A percentile compares a stretch with the other conserved stretches of the same genome.
Evolutionary conservation across 108 stramenopile genomes (phyloP).

Genomic region (Skeletonema grethae): DNA sequence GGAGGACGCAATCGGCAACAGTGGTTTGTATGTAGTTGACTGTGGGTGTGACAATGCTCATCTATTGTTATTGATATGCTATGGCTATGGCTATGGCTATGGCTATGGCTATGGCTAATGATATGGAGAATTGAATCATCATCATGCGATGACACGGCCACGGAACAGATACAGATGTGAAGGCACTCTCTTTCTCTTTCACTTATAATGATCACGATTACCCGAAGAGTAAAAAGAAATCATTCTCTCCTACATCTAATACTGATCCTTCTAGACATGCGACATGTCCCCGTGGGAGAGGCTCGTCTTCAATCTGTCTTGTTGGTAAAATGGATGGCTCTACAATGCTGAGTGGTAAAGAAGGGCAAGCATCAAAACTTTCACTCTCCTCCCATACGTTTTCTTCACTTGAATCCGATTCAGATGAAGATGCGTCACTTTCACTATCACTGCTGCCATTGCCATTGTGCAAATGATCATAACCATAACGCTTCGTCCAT

Average conservation of each 20-base stretch:
- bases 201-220: neutral
- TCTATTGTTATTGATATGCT: too few relatives aligned
- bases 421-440: neutral
- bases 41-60: too few relatives aligned
- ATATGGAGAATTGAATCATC: too few relatives aligned
- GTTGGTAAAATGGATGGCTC: slow-evolving; percentile 10
- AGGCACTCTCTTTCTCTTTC: neutral
- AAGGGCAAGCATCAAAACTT: slow-evolving; percentile 7
- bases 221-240: slow-evolving; percentile 1
- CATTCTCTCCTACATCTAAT: neutral
- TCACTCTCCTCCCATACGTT: neutral
- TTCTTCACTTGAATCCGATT: neutral
- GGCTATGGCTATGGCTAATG: too few relatives aligned
- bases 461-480: neutral
- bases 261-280: neutral
- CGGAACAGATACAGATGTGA: neutral
- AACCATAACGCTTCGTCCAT: neutral
- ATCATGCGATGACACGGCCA: too few relatives aligned
- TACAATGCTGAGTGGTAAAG: neutral
- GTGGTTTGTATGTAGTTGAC: too few relatives aligned
- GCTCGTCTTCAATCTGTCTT: slow-evolving; percentile 10
- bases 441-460: neutral
- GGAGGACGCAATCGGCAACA: too few relatives aligned
- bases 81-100: too few relatives aligned
- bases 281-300: slow-evolving; percentile 19